These are phyloP conservation scores for Leptographium galeiforme DNA, from an alignment of 2,329 filamentous ascomycete genomes.

Conservation along the genomic window DNA sequence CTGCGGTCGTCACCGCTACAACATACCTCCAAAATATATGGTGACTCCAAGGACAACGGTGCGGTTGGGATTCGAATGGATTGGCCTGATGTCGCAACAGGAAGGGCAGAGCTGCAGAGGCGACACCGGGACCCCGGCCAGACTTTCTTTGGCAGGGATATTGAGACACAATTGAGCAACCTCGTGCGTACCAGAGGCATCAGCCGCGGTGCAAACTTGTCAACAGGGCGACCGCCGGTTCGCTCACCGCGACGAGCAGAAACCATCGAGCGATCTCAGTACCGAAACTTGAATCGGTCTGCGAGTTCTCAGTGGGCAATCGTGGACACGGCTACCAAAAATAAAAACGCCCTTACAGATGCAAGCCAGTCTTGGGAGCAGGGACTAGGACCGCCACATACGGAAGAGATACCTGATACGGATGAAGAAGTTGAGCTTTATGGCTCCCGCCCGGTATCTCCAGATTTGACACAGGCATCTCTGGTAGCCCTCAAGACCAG, in stretches of 20 bases:
- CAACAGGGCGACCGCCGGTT: neutral
- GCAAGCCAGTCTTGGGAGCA: neutral
- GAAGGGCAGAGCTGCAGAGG: no score
- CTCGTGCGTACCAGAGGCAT: neutral
- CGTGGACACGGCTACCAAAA: neutral
- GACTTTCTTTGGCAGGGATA: neutral
- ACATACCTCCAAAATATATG: neutral
- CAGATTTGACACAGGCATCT: neutral
- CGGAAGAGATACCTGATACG: conserved; percentile 34
- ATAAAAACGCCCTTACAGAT: neutral
- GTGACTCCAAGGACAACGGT: neutral
- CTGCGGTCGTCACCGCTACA: conserved; percentile 2
- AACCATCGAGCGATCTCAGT: neutral
- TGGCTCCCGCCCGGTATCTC: neutral
- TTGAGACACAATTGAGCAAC: neutral
- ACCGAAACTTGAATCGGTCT: neutral
- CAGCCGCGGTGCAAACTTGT: neutral
- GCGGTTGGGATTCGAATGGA: neutral
- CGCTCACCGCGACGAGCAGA: neutral
- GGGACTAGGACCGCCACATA: neutral
- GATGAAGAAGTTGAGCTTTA: conserved; percentile 24
- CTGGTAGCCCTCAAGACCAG: neutral
- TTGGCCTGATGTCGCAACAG: neutral
- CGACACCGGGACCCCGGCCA: neutral
- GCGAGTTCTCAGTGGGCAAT: neutral